Percentiles rank a stretch among this genome's conserved stretches.
Evolutionary conservation across 2,329 filamentous ascomycete genomes (phyloP).

Genomic region (Stagonosporopsis tanaceti): DNA sequence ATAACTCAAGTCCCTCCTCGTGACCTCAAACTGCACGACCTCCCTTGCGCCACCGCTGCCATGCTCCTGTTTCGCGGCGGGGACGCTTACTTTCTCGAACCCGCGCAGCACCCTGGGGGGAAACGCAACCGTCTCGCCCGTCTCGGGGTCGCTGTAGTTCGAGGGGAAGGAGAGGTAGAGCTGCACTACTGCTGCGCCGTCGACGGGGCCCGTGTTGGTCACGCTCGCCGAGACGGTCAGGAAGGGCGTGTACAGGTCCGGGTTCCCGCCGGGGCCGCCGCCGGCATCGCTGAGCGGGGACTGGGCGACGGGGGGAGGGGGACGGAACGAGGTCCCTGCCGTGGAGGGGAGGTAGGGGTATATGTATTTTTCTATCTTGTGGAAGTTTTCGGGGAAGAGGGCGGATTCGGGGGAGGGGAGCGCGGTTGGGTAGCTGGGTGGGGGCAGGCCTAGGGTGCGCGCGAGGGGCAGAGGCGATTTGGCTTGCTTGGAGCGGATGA

Average conservation of each 20-base stretch:
- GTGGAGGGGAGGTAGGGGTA: constrained; percentile 72
- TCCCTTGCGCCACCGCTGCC: constrained; percentile 28
- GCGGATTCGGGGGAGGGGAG: constrained; percentile 65
- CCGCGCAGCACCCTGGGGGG: constrained; percentile 51
- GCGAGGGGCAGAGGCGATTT: constrained; percentile 53
- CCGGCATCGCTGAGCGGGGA: constrained; percentile 66
- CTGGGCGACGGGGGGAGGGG: constrained; percentile 66
- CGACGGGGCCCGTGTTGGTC: constrained; percentile 67
- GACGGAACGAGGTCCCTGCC: constrained; percentile 57
- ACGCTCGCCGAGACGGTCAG: constrained; percentile 62
- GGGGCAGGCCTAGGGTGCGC: constrained; percentile 45
- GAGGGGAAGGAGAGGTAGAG: constrained; percentile 62
- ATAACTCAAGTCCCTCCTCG: constrained; percentile 52
- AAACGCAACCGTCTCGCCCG: constrained; percentile 65
- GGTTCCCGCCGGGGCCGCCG: constrained; percentile 73
- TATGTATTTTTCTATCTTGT: constrained; percentile 72
- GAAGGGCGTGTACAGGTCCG: constrained; percentile 67
- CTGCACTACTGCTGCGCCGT: constrained; percentile 64
- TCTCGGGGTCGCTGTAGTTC: constrained; percentile 51
- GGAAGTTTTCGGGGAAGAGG: constrained; percentile 68
- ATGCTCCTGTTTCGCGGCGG: constrained; percentile 33
- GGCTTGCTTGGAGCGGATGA: constrained; percentile 54
- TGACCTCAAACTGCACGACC: constrained; percentile 49
- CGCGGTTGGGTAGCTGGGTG: constrained; percentile 59
- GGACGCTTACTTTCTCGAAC: constrained; percentile 54